Conservation (phyloP, 306 rosid genomes). For the Vigna angularis region DNA sequence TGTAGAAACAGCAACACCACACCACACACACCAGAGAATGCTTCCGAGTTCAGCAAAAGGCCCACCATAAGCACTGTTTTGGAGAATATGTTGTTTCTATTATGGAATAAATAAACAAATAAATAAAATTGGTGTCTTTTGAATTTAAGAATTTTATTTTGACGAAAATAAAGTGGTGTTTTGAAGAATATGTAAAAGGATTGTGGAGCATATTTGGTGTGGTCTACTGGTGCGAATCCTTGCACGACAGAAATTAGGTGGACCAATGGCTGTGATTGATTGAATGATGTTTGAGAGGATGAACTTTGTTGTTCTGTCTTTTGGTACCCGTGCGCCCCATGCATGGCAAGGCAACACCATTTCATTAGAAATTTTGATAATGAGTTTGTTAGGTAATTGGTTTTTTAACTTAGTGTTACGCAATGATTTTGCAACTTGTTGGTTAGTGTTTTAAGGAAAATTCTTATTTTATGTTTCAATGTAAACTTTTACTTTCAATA, state of each 20-base stretch:
- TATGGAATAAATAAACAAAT: neutral
- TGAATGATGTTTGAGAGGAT: neutral
- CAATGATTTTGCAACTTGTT: no score
- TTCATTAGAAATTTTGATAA: neutral
- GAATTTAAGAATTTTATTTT: neutral
- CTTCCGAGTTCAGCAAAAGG: neutral
- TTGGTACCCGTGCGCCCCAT: neutral
- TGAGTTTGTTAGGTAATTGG: neutral
- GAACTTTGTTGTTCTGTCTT: neutral
- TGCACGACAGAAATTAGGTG: neutral
- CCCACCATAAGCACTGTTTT: neutral
- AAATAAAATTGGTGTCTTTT: neutral
- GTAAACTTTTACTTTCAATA: no score
- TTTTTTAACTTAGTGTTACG: no score
- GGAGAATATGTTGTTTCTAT: neutral
- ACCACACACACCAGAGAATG: neutral
- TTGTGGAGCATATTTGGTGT: no score
- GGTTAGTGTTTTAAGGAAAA: no score
- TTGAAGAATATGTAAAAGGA: neutral
- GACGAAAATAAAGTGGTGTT: neutral
- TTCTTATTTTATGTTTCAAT: no score
- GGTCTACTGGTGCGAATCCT: neutral
- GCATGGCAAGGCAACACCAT: neutral
- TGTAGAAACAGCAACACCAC: neutral
- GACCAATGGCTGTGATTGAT: constrained; percentile 8